Conservation (phyloP, 306 rosid species). For the Prunus davidiana region DNA sequence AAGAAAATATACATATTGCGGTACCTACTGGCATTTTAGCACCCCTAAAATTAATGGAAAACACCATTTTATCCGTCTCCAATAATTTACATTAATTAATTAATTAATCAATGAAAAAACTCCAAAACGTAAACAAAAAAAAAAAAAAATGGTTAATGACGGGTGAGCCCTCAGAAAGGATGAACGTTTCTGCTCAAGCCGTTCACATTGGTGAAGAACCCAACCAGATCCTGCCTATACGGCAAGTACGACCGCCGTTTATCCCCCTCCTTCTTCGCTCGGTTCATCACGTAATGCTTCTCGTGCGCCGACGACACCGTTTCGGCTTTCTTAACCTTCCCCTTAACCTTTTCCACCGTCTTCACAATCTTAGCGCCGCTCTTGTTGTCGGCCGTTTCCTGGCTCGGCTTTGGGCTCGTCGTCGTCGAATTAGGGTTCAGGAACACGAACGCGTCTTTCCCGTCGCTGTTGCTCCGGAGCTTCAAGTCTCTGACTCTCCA, state of each 20-base stretch:
- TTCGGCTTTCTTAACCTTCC: slow-evolving; percentile 11
- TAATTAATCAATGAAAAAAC: neutral
- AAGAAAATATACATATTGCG: neutral
- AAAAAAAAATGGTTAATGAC: neutral
- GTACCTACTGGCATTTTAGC: neutral
- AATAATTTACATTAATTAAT: slow-evolving; percentile 25
- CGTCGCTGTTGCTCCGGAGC: slow-evolving; percentile 75
- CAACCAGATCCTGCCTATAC: slow-evolving; percentile 58
- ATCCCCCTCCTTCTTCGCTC: slow-evolving; percentile 62
- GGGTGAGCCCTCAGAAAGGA: slow-evolving; percentile 43
- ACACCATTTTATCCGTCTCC: neutral
- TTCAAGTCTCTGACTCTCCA: slow-evolving; percentile 69
- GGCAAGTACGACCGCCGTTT: slow-evolving; percentile 79
- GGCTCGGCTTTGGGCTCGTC: neutral
- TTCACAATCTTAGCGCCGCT: neutral
- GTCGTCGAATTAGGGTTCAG: slow-evolving; percentile 30
- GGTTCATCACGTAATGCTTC: slow-evolving; percentile 55
- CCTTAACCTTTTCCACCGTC: neutral
- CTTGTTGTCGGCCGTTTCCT: neutral
- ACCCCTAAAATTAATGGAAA: neutral
- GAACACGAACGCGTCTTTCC: slow-evolving; percentile 75
- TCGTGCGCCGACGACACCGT: slow-evolving; percentile 59
- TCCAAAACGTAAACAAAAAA: neutral
- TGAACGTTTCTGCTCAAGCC: slow-evolving; percentile 68
- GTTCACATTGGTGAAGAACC: slow-evolving; percentile 58